Evolutionary conservation across 2,329 filamentous ascomycete species (phyloP).

Genomic region (Podosphaera aphanis): DNA sequence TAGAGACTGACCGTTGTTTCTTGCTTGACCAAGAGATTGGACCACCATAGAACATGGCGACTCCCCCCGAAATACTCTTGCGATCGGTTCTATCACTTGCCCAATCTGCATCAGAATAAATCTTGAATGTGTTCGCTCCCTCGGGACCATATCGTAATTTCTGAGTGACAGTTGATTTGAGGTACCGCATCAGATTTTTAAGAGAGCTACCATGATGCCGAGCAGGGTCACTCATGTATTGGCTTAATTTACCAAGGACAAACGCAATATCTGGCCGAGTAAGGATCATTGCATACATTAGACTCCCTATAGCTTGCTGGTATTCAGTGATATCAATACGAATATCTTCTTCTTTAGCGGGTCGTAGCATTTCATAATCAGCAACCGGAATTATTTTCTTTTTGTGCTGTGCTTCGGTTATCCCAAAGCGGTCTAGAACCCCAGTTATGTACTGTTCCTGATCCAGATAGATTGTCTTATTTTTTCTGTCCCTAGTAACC

Average conservation of each 20-base stretch:
- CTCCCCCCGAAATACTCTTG: background rate
- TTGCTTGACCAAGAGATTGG: background rate
- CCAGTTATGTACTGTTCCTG: background rate
- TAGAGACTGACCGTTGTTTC: background rate
- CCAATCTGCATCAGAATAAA: background rate
- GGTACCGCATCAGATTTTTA: background rate
- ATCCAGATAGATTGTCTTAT: background rate
- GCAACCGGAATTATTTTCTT: background rate
- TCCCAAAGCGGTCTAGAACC: background rate
- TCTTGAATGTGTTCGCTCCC: background rate
- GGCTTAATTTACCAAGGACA: background rate
- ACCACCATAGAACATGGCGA: background rate
- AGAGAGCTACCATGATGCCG: background rate
- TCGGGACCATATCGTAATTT: background rate
- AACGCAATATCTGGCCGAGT: background rate
- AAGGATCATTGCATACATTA: background rate
- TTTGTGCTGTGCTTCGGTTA: background rate
- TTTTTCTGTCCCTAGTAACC: background rate
- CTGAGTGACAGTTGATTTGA: background rate
- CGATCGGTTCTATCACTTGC: background rate
- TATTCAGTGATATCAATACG: background rate
- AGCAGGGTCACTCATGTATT: background rate
- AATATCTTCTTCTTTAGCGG: background rate
- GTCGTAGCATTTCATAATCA: background rate
- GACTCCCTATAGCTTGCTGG: background rate